These are phyloP conservation scores for Cetraspora pellucida DNA, from an alignment of 192 early-diverging fungal species.

Conservation along the genomic window DNA sequence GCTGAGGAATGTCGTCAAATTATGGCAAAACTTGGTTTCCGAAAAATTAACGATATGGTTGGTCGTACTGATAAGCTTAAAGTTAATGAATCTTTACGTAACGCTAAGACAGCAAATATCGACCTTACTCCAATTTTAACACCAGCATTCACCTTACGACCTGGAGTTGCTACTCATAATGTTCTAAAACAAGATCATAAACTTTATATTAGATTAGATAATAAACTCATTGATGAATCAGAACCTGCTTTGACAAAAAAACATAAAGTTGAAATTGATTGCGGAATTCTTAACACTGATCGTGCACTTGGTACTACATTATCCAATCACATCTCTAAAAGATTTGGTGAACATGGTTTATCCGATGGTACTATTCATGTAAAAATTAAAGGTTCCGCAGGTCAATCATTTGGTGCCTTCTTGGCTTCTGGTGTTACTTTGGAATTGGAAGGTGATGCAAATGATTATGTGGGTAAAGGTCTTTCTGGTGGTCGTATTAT, in stretches of 20 bases:
- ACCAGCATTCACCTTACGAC: conserved; percentile 83
- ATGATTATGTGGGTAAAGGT: conserved; percentile 99
- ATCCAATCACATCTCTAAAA: conserved; percentile 84
- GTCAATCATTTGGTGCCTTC: conserved; percentile 96
- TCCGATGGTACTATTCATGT: conserved; percentile 87
- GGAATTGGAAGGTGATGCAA: conserved; percentile 95
- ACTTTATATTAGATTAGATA: conserved; percentile 84
- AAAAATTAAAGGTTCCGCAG: conserved; percentile 87
- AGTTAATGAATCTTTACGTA: conserved; percentile 74
- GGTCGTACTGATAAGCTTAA: conserved; percentile 86
- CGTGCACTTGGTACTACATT: conserved; percentile 92
- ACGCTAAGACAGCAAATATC: conserved; percentile 82
- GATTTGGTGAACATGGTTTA: conserved; percentile 78
- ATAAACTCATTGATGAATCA: conserved; percentile 83
- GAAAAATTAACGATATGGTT: conserved; percentile 94
- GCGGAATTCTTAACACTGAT: conserved; percentile 89
- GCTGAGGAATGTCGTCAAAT: conserved; percentile 90
- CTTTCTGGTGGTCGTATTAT: conserved; percentile 90
- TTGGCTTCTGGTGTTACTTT: conserved; percentile 86
- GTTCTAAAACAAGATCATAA: conserved; percentile 87
- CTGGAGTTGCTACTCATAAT: conserved; percentile 84
- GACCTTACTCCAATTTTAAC: conserved; percentile 87
- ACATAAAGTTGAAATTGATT: conserved; percentile 58
- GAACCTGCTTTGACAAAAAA: conserved; percentile 67
- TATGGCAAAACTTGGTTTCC: conserved; percentile 95